Evolutionary conservation across 805 yeast genomes (phyloP), one percentile per base, ranked within the genome.

Genomic region (Suhomyces faveliae): DNA sequence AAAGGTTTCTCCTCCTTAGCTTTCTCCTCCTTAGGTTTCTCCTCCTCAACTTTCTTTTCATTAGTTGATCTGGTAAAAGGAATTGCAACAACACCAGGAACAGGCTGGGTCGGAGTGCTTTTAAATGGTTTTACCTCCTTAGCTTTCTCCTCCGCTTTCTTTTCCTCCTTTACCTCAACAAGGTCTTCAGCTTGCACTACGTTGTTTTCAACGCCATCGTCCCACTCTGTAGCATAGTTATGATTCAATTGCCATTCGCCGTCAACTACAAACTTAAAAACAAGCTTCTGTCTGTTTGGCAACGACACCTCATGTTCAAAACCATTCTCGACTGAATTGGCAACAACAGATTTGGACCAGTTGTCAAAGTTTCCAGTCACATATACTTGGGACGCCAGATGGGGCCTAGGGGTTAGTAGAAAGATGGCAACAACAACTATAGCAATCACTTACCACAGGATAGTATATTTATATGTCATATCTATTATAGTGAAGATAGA

Each of bases 301-400:
- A 68, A 49, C 27, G 51, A 51, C 23, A 72, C 49, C 21, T 40
- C 41, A 11, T 63, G 64, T 35, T 51, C 50, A 50, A 59, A 68
- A 5, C 51, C 53, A 15, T 51, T 45, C 3, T 49, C 51, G 27
- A 57, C 53, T 3, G 61, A 57, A n/a, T 42, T 50, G 8, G 57
- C 57, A 4, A 51, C 52, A 7, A 45, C 35, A 13, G 59, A 47
- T 46, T 58, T 56, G 10, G 65, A 48, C 78, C 78, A 73, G 47
- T 65, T 54, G 51, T 72, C 76, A 53, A 73, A 73, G 52, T 57
- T 63, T 5, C 78, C 78, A 1, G 77, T 71, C 19, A 72, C 66
- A 23, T 63, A 64, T 21, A 72, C 65, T 7, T 66, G 55, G 5
- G 50, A 39, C 23, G 51, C 54, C 21, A 20, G 38, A 20, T 37